Percentiles rank a stretch among this genome's conserved stretches.
phyloP scores from a whole-genome alignment of 805 yeast genomes.

The Torulaspora microellipsoides region DNA sequence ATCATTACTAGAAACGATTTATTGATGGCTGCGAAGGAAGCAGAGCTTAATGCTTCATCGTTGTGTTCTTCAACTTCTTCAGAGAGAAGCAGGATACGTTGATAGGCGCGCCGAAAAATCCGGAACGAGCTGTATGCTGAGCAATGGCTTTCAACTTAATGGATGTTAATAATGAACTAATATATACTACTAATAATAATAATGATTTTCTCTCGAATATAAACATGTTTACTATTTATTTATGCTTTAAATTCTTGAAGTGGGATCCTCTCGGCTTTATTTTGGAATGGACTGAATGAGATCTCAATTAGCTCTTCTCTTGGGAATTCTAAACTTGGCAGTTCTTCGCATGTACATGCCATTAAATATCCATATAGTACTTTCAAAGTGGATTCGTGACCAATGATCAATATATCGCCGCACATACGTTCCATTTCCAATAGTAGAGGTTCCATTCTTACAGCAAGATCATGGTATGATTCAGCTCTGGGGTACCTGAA shows the following conservation, averaged over 20 bases:
- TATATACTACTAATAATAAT: neutral
- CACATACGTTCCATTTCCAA: conserved; percentile 91
- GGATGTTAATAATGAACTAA: too few species aligned
- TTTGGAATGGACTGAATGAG: conserved; percentile 79
- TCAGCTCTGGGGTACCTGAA: conserved; percentile 89
- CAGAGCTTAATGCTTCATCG: neutral
- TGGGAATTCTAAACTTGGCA: conserved; percentile 74
- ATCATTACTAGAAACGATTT: conserved; percentile 25
- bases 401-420: conserved; percentile 82
- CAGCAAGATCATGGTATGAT: conserved; percentile 92
- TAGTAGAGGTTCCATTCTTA: conserved; percentile 86
- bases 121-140: neutral
- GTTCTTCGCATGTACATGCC: conserved; percentile 85
- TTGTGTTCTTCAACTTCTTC: too few species aligned
- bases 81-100: too few species aligned
- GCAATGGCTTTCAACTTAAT: neutral
- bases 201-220: conserved; percentile 1
- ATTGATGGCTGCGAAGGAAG: conserved; percentile 17
- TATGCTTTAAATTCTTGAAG: conserved; percentile 18
- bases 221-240: neutral
- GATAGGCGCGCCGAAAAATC: too few species aligned
- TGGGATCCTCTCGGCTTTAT: conserved; percentile 53
- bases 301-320: conserved; percentile 83
- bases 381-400: conserved; percentile 85
- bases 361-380: conserved; percentile 91